phyloP scores from a whole-genome alignment of 176 grass and related monocot species.

The Cymbopogon citratus region DNA sequence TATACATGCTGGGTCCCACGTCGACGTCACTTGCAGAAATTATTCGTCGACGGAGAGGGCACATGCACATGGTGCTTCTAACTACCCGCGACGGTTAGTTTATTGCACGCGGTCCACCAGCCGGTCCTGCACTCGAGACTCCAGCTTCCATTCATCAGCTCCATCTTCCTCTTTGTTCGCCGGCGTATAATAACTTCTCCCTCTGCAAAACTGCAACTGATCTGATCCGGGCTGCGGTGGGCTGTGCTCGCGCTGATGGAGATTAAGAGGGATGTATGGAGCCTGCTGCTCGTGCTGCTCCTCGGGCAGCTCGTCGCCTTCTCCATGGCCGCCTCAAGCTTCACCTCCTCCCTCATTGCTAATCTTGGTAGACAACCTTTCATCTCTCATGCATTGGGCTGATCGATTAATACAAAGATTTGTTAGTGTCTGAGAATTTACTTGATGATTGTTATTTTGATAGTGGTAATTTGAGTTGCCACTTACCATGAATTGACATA shows the following conservation, averaged over 20 bases:
- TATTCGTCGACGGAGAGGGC: background rate
- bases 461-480: background rate
- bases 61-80: constrained; percentile 2
- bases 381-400: background rate
- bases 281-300: constrained; percentile 44
- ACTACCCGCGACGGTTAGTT: background rate
- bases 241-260: constrained; percentile 11
- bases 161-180: background rate
- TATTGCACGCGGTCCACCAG: constrained; percentile 23
- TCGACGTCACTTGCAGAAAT: background rate
- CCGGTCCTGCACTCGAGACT: background rate
- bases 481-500: background rate
- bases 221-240: background rate
- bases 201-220: background rate
- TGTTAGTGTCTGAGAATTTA: background rate
- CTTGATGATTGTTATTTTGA: background rate
- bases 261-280: constrained; percentile 41
- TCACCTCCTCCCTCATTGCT: constrained; percentile 63
- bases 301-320: constrained; percentile 79
- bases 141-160: constrained; percentile 13
- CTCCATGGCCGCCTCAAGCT: constrained; percentile 60
- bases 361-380: constrained; percentile 43
- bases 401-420: background rate
- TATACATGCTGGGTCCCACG: background rate
- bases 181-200: background rate